phyloP scores from a whole-genome alignment of 345 rosid genomes.

The Noccaea bulbosa region DNA sequence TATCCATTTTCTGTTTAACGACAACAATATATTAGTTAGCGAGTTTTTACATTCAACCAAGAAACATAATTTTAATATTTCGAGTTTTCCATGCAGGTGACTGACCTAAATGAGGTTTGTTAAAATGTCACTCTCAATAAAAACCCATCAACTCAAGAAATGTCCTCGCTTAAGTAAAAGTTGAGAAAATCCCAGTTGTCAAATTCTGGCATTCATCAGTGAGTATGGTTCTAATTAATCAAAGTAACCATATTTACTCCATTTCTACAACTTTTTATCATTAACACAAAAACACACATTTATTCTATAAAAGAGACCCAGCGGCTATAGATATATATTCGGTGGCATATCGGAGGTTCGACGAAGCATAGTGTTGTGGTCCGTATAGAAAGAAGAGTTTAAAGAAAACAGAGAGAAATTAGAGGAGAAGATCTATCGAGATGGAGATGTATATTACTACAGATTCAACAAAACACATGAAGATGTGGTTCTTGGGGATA shows the following conservation, averaged over 20 bases:
- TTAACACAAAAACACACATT: not conserved
- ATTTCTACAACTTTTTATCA: not conserved
- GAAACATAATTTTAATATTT: not conserved
- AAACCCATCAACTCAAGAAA: conserved; percentile 41
- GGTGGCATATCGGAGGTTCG: conserved; percentile 29
- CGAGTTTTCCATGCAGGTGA: conserved; percentile 35
- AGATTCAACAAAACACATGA: conserved; percentile 9
- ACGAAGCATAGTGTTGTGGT: conserved; percentile 10
- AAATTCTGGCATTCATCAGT: conserved; percentile 28
- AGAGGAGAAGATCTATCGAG: not conserved
- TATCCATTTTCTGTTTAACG: conserved; percentile 35
- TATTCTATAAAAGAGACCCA: conserved; percentile 4
- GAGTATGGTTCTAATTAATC: not conserved
- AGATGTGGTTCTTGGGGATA: conserved; percentile 33
- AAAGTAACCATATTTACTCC: not conserved
- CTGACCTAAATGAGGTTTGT: conserved; percentile 43
- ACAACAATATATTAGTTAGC: conserved; percentile 33
- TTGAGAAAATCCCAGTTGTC: conserved; percentile 33
- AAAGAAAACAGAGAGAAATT: not conserved
- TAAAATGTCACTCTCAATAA: conserved; percentile 44
- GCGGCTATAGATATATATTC: conserved; percentile 7
- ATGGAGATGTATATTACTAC: conserved; percentile 4
- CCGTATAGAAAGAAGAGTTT: conserved; percentile 10
- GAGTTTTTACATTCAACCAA: not conserved
- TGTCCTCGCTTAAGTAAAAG: conserved; percentile 26